These are phyloP conservation scores for Helminthosporium solani DNA, from an alignment of 2,329 filamentous ascomycete species.

Conservation along the genomic window DNA sequence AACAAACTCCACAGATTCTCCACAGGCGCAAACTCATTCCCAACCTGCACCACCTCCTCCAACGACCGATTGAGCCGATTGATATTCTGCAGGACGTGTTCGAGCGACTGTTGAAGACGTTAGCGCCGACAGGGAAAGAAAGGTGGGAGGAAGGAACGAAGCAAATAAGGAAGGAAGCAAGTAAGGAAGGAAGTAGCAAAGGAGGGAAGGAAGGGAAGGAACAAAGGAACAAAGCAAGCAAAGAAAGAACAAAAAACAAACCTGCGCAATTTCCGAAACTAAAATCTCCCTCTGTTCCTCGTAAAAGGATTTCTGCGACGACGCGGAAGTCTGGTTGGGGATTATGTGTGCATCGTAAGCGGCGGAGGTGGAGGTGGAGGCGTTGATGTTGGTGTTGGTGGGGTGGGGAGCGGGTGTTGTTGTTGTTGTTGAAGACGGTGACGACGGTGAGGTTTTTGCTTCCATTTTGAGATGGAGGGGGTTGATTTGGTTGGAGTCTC, in stretches of 20 bases:
- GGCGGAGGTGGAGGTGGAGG: slow-evolving; percentile 20
- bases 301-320: slow-evolving; percentile 58
- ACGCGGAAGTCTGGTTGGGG: too few species aligned
- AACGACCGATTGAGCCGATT: slow-evolving; percentile 92
- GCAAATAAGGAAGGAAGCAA: neutral
- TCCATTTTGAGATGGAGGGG: too few species aligned
- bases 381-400: slow-evolving; percentile 21
- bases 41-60: slow-evolving; percentile 88
- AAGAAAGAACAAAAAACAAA: slow-evolving; percentile 34
- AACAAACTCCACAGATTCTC: slow-evolving; percentile 97
- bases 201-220: slow-evolving; percentile 1
- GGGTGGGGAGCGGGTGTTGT: too few species aligned
- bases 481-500: too few species aligned
- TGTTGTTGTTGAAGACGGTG: too few species aligned
- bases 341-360: slow-evolving; percentile 5
- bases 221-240: neutral
- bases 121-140: slow-evolving; percentile 48
- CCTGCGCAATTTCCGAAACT: slow-evolving; percentile 71
- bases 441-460: too few species aligned
- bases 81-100: slow-evolving; percentile 91
- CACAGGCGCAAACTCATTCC: slow-evolving; percentile 95
- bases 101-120: slow-evolving; percentile 59
- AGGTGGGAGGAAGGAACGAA: slow-evolving; percentile 1
- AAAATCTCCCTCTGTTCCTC: slow-evolving; percentile 73
- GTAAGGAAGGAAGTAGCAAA: slow-evolving; percentile 36